Evolutionary conservation across 108 stramenopile genomes (phyloP), one percentile per base, ranked within the genome.

Genomic region (Thalassiosira profunda): DNA sequence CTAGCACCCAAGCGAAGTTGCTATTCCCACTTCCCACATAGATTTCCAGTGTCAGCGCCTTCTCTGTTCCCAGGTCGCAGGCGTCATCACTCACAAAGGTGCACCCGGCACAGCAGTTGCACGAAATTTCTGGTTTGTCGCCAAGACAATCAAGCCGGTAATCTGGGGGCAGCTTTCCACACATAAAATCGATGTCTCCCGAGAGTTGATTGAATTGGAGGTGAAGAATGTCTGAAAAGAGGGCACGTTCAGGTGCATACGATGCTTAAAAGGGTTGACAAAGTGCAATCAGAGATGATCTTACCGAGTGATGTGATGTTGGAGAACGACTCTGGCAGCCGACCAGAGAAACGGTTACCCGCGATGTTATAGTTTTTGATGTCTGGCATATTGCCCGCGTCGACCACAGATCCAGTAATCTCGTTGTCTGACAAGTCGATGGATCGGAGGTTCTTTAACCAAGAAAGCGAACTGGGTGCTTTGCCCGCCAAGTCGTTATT

Each of bases 361-460:
- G 26, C 8, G 5, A 48, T 34, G 12, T 49, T 48, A 18, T 49
- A 49, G 9, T 36, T 17, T 7, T 49, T 48, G 17, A 63, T 10
- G 34, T 30, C 4, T 24, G 45, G 31, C 6, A 47, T 17, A 12
- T 63, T 63, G 21, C 10, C 20, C 9, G 37, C 63, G 14, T 63
- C 30, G 15, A 49, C 21, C 36, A 60, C 42, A 5, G 23, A 40
- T 17, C 78, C 73, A 12, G 24, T 18, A 18, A 84, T 31, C 0
- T 58, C n/a, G 38, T 87, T 87, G 62, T 72, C 41, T 6, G 70
- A 68, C 12, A 87, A 35, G 29, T 79, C 78, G 12, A 84, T 41
- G 11, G 74, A 67, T 49, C 77, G 36, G 10, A 87, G 58, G 11
- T 65, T 26, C 7, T 17, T 48, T 8, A 82, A 35, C 1, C 54